Percentiles rank a stretch among this genome's conserved stretches.
phyloP scores from a whole-genome alignment of 257 asterid species.

The Capsicum rhomboideum region DNA sequence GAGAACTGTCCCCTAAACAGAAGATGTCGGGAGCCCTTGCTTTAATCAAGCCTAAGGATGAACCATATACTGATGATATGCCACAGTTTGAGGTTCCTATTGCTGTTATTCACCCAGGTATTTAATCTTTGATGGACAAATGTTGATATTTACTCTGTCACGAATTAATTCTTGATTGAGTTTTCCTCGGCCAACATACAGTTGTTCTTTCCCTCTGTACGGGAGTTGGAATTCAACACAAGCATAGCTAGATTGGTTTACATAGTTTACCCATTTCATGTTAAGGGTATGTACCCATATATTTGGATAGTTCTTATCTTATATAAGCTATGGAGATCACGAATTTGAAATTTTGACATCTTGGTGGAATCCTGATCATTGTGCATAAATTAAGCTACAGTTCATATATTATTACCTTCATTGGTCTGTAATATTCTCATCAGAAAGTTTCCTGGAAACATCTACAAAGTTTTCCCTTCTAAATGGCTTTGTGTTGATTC shows the following conservation, averaged over 20 bases:
- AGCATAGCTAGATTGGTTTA: not conserved
- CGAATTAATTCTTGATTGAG: not conserved
- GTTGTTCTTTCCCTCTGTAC: not conserved
- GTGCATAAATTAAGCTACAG: not conserved
- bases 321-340: not conserved
- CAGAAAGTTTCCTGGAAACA: not conserved
- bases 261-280: not conserved
- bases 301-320: not conserved
- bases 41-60: slow-evolving; percentile 45
- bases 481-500: not conserved
- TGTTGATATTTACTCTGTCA: not conserved
- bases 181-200: not conserved
- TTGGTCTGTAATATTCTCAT: not conserved
- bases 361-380: not conserved
- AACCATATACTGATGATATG: slow-evolving; percentile 44
- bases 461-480: not conserved
- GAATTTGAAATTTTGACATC: not conserved
- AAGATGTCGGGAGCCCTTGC: slow-evolving; percentile 18
- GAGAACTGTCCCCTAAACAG: slow-evolving; percentile 10
- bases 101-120: slow-evolving; percentile 52
- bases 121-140: not conserved
- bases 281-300: not conserved
- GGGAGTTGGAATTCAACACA: not conserved
- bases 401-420: not conserved
- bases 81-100: slow-evolving; percentile 30